These are phyloP conservation scores for Tilletiaria anomala DNA, from an alignment of 1,284 basidiomycete genomes.

Conservation along the genomic window DNA sequence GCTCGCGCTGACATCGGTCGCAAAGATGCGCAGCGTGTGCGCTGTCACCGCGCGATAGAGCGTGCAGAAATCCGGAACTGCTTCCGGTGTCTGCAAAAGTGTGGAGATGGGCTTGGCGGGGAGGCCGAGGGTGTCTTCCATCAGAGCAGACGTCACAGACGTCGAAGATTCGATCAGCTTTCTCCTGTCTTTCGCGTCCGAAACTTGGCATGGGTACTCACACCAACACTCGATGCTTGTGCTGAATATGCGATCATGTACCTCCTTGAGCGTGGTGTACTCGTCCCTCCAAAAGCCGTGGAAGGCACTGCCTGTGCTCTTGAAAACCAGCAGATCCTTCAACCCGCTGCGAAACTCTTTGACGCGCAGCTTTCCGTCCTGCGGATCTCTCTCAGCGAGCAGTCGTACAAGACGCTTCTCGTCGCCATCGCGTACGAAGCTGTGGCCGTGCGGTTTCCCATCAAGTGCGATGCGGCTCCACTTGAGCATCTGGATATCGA, in stretches of 20 bases:
- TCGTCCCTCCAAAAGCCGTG: constrained; percentile 69
- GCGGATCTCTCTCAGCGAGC: no score
- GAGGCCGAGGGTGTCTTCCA: no score
- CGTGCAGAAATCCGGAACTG: constrained; percentile 33
- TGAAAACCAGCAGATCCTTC: constrained; percentile 51
- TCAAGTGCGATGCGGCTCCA: constrained; percentile 68
- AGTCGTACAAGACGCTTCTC: constrained; percentile 63
- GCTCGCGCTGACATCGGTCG: constrained; percentile 70
- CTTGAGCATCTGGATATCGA: constrained; percentile 65
- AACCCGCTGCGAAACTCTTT: constrained; percentile 23
- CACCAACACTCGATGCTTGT: constrained; percentile 32
- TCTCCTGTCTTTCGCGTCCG: no score
- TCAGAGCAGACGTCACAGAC: no score
- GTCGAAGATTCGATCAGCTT: no score
- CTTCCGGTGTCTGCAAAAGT: no score
- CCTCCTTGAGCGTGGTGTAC: constrained; percentile 58
- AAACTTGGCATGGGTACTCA: no score
- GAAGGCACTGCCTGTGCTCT: constrained; percentile 76
- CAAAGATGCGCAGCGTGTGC: constrained; percentile 68
- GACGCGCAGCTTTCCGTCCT: no score
- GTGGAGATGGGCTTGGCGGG: no score
- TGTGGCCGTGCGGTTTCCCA: constrained; percentile 53
- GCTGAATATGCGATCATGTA: constrained; percentile 33
- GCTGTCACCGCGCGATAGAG: constrained; percentile 48
- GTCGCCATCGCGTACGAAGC: constrained; percentile 76